Evolutionary conservation across 2,329 filamentous ascomycete genomes (phyloP), one percentile per base, ranked within the genome.

Genomic region (Penicillium italicum): DNA sequence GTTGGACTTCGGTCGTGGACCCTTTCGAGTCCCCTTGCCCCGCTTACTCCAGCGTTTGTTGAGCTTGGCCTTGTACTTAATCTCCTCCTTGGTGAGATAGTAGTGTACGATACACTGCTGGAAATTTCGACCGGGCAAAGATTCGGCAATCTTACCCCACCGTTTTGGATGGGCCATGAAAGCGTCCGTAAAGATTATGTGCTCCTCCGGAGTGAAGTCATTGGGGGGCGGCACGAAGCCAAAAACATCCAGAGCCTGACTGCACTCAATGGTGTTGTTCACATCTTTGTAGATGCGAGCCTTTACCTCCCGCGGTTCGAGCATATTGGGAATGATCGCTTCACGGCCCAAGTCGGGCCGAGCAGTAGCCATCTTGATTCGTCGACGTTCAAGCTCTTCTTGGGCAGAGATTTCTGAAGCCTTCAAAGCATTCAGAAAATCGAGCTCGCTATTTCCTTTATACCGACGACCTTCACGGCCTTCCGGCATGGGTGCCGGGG

Each of bases 41-140:
- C 74, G 74, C 28, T 75, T 72, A 55, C 73, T 74, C 70, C 75
- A 77, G 50, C 74, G 71, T 61, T 77, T 77, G 60, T 76, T 75
- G 53, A 78, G 70, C 49, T 78, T 76, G 14, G 77, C 77, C 61
- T 80, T 80, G 65, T 80, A 80, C 46, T 77, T 78, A 50, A 76
- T 76, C 43, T 77, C 74, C 55, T 75, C 72, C 60, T 80, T 80
- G 4, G 78, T 80, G 52, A 78, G 66, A 59, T 80, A 80, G 59
- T 80, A 80, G 60, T 80, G 78, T 50, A 75, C 64, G 47, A 80
- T 79, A 57, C 78, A 80, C 52, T 80, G 73, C 60, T 77, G 72
- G 66, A 76, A 80, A 36, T 73, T 72, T 22, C 78, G 74, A 12
- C 74, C 75, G 34, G 77, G 75, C 26, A 80, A 61, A 24, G 71